Base-by-base conservation (phyloP, 768 basidiomycete species). In the Pleurotus salmoneostramineus region DNA sequence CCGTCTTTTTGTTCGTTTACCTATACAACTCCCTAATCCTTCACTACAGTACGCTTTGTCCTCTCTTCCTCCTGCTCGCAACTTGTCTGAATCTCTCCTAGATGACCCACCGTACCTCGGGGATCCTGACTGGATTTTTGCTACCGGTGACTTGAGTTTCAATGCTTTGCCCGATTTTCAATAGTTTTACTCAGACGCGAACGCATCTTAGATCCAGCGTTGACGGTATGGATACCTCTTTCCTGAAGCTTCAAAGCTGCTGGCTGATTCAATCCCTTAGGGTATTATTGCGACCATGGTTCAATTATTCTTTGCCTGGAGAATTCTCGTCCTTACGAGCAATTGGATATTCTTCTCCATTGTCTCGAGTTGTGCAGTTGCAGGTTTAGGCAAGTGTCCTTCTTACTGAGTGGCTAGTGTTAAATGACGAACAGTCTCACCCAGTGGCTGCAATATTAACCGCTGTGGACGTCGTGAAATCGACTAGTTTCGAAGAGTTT, bases 21-120 rank as follows among this genome's bases (percentile, higher is more conserved):
- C 60, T 83, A 14, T 84, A 83, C 57, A 66, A 75, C 8, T 73
- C 80, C 5, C 70, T 83, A 33, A 74, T 83, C 36, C 64, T 66
- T 8, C 69, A 76, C 58, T 83, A 80, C 42, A 78, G 82, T 80
- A 48, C 5, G 69, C 62, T 7, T 37, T 47, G 7, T 7, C n/a
- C 14, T 34, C 34, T 15, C 27, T 37, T 15, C 31, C 35, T n/a
- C 8, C 12, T n/a, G 11, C 21, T 27, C 35, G 27, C 10, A 31
- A 43, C 6, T 45, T 45, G 21, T 27, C 21, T 40, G 37, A 35
- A 15, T 36, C 50, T 36, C 35, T 27, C 10, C 15, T 33, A 76
- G 74, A 66, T n/a, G 64, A 74, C 37, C 46, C 60, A 15, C 45
- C 61, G 11, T 68, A 62, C 42, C 59, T 74, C 27, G 59, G 47